These are phyloP conservation scores for Fusarium concolor DNA, from an alignment of 2,329 filamentous ascomycete species.

Conservation along the genomic window DNA sequence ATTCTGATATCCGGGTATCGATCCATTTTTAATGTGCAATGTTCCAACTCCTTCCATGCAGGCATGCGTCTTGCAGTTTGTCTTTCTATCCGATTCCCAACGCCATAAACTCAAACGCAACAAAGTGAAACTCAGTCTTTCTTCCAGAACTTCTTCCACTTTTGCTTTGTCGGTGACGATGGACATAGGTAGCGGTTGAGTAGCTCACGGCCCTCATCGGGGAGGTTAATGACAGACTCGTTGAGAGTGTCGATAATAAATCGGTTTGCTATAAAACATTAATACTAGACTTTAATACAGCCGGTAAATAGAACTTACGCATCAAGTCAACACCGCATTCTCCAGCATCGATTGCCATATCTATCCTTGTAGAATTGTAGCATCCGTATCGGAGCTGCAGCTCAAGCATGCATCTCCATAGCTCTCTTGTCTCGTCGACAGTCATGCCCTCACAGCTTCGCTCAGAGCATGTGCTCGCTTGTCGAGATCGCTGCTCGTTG, in stretches of 20 bases:
- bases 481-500: slow-evolving; percentile 30
- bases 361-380: slow-evolving; percentile 63
- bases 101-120: slow-evolving; percentile 4
- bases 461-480: slow-evolving; percentile 47
- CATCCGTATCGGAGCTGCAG: slow-evolving; percentile 61
- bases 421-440: slow-evolving; percentile 54
- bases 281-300: neutral
- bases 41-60: slow-evolving; percentile 20
- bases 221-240: slow-evolving; percentile 52
- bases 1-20: slow-evolving; percentile 41
- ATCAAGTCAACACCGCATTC: slow-evolving; percentile 55
- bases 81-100: neutral
- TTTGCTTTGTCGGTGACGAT: slow-evolving; percentile 35
- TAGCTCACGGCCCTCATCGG: slow-evolving; percentile 52
- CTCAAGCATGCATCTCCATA: slow-evolving; percentile 63
- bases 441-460: slow-evolving; percentile 51
- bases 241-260: slow-evolving; percentile 57
- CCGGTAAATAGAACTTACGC: slow-evolving; percentile 54
- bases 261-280: slow-evolving; percentile 48
- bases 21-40: slow-evolving; percentile 2
- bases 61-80: neutral
- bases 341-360: slow-evolving; percentile 58
- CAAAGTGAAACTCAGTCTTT: slow-evolving; percentile 28
- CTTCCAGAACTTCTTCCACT: slow-evolving; percentile 48
- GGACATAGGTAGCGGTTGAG: slow-evolving; percentile 49